Evolutionary conservation across 148 eudicot species (phyloP), one percentile per base, ranked within the genome.

Genomic region (Chenopodium album): DNA sequence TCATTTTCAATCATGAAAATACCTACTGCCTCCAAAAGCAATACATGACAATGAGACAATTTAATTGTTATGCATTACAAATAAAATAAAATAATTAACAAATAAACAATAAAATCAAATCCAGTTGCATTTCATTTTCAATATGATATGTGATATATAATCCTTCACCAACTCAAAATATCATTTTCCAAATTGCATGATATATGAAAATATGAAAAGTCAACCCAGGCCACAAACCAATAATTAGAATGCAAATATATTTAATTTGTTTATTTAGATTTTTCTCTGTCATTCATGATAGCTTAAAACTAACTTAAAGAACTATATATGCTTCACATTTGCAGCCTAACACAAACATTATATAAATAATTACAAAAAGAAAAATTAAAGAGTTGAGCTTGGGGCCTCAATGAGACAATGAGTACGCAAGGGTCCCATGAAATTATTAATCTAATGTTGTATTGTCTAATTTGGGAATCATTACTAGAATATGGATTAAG

Each of bases 11-110:
- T 72, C n/a, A 71, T 80, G 77, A 59, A 71, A 37, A 1, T 60
- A 80, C 78, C 78, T 73, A 60, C 82, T 41, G n/a, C 71, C 44
- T 14, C 54, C 19, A 72, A 37, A 80, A 41, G 71, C 68, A 52
- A 56, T 32, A 6, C 41, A n/a, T 71, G 67, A 73, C 46, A 54
- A 56, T 56, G 62, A 56, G 22, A 19, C 62, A 56, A 56, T 41
- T 41, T 41, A 41, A 41, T 41, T 41, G 44, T 7, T 41, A 41
- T 41, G 44, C 44, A 41, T 41, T 41, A 41, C 44, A 41, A 41
- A 41, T 41, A 41, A 41, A 2, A 34, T 34, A 41, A 41, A 41
- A 41, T 4, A 41, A 41, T 41, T 41, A 41, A 41, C 7, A 41
- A 41, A 41, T 41, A 41, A 41, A 41, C 7, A 41, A 41, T 41